A percentile compares a stretch with the other conserved stretches of the same genome.
Conservation (phyloP, 2,329 filamentous ascomycete species). For the Neonectria ditissima region DNA sequence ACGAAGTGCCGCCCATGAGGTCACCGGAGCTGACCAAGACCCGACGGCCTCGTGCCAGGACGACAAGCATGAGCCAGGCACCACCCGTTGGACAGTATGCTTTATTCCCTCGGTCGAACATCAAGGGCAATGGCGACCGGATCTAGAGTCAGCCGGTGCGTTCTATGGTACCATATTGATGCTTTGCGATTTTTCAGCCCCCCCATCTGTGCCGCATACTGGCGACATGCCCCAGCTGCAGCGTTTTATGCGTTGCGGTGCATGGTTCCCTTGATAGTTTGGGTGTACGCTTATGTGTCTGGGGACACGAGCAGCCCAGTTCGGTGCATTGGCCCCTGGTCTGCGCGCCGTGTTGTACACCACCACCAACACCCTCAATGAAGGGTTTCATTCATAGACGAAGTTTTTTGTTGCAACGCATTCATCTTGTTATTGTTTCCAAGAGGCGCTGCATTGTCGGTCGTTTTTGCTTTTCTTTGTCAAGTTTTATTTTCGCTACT, state of each 20-base stretch:
- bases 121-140: conserved; percentile 48
- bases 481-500: conserved; percentile 12
- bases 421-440: conserved; percentile 9
- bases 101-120: conserved; percentile 56
- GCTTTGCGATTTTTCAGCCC: conserved; percentile 17
- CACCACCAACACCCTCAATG: conserved; percentile 4
- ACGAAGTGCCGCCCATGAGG: conserved; percentile 45
- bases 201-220: conserved; percentile 13
- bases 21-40: conserved; percentile 47
- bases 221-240: conserved; percentile 25
- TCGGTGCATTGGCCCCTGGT: conserved; percentile 17
- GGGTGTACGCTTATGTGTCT: conserved; percentile 18
- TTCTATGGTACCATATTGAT: conserved; percentile 19
- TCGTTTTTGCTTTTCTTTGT: conserved; percentile 22
- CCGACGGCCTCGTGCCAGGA: conserved; percentile 57
- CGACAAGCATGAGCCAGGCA: conserved; percentile 58
- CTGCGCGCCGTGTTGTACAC: conserved; percentile 25
- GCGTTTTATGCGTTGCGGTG: conserved; percentile 7
- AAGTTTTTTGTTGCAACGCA: conserved; percentile 23
- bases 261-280: conserved; percentile 10
- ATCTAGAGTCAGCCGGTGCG: conserved; percentile 42
- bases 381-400: conserved; percentile 14
- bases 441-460: conserved; percentile 13
- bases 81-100: conserved; percentile 61
- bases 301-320: conserved; percentile 8